Percentiles rank a stretch among this genome's conserved stretches.
Evolutionary conservation across 2,329 filamentous ascomycete species (phyloP).

Genomic region (Neoascochyta sp.): DNA sequence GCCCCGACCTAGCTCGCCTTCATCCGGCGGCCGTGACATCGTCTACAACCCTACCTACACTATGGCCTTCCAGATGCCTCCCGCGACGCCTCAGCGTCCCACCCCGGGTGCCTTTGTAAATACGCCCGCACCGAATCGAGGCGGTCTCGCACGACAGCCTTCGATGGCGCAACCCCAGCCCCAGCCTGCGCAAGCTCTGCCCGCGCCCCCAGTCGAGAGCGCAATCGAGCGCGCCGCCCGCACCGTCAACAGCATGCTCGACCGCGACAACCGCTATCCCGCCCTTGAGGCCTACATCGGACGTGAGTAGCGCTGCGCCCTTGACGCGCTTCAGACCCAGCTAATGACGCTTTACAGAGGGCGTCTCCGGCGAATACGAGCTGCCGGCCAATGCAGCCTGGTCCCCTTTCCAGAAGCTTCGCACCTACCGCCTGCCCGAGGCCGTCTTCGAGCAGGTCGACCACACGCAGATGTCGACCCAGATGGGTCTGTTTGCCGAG

Average conservation of each 20-base stretch:
- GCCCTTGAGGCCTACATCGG: slow-evolving; percentile 85
- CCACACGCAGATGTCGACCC: slow-evolving; percentile 77
- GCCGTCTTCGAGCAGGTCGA: slow-evolving; percentile 92
- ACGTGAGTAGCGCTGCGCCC: slow-evolving; percentile 62
- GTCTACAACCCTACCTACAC: slow-evolving; percentile 8
- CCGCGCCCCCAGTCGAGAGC: slow-evolving; percentile 39
- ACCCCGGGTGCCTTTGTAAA: slow-evolving; percentile 73
- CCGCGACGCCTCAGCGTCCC: slow-evolving; percentile 61
- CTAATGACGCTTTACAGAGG: slow-evolving; percentile 56
- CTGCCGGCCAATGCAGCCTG: slow-evolving; percentile 65
- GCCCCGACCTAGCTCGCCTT: slow-evolving; percentile 25
- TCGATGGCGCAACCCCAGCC: slow-evolving; percentile 27
- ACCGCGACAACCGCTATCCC: slow-evolving; percentile 75
- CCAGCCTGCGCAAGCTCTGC: slow-evolving; percentile 20
- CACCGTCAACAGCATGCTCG: slow-evolving; percentile 76
- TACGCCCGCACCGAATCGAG: slow-evolving; percentile 59
- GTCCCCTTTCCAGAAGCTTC: slow-evolving; percentile 84
- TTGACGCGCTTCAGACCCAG: too few species aligned
- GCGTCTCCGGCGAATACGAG: slow-evolving; percentile 89
- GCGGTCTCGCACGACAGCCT: slow-evolving; percentile 20
- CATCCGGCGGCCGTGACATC: slow-evolving; percentile 16
- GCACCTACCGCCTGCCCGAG: slow-evolving; percentile 86
- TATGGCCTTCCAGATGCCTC: slow-evolving; percentile 31
- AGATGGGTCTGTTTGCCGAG: slow-evolving; percentile 92
- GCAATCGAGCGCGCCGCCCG: slow-evolving; percentile 76